Evolutionary conservation across 108 stramenopile species (phyloP).

Genomic region (Cyclotella sp.): DNA sequence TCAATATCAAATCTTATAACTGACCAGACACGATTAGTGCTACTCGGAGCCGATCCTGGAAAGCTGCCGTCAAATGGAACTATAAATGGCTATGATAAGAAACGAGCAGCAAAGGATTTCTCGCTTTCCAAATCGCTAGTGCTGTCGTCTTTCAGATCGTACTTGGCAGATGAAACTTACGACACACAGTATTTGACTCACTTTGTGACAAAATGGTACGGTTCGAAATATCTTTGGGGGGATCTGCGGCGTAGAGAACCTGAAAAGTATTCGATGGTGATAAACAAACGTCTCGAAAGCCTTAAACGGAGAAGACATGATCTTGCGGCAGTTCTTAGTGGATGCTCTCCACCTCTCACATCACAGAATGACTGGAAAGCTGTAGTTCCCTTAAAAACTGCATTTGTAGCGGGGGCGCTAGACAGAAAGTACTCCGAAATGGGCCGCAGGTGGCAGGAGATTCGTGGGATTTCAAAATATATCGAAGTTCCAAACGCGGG

Average conservation of each 20-base stretch:
- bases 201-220: constrained; percentile 73
- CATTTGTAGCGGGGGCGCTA: constrained; percentile 69
- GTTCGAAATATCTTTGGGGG: constrained; percentile 66
- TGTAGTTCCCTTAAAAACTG: constrained; percentile 51
- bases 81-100: constrained; percentile 5
- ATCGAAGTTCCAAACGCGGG: constrained; percentile 59
- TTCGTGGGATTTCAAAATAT: constrained; percentile 35
- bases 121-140: constrained; percentile 30
- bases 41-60: constrained; percentile 50
- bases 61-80: constrained; percentile 18
- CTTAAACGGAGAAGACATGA: constrained; percentile 55
- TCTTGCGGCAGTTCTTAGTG: constrained; percentile 64
- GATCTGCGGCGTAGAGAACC: constrained; percentile 40
- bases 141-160: constrained; percentile 41
- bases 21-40: constrained; percentile 47
- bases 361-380: constrained; percentile 58
- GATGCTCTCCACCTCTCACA: constrained; percentile 63
- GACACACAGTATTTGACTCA: constrained; percentile 30
- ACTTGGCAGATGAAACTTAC: constrained; percentile 19
- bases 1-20: constrained; percentile 26
- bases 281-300: constrained; percentile 39
- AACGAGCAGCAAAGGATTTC: constrained; percentile 50
- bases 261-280: constrained; percentile 40
- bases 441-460: constrained; percentile 51
- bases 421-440: constrained; percentile 78